phyloP scores from a whole-genome alignment of 2,329 filamentous ascomycete genomes.

The Pseudonectria buxi region DNA sequence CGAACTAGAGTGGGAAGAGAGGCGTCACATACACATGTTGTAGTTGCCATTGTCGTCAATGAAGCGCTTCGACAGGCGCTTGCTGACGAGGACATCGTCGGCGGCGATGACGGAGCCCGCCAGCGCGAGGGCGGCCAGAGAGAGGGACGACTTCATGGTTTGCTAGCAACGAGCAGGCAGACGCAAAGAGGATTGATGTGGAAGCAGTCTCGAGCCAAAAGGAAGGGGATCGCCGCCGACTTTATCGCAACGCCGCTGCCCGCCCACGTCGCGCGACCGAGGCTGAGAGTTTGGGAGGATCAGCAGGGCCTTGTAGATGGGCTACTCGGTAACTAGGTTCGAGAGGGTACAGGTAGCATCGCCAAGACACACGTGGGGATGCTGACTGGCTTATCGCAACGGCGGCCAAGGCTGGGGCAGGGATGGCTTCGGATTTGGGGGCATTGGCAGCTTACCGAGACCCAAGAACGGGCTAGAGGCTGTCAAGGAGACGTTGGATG shows the following conservation, averaged over 20 bases:
- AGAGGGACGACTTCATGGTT: constrained; percentile 18
- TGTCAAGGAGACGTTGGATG: too few species aligned
- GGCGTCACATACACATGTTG: constrained; percentile 39
- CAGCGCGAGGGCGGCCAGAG: constrained; percentile 19
- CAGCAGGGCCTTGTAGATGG: background rate
- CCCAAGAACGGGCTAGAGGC: too few species aligned
- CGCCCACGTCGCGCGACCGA: too few species aligned
- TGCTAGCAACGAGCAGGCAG: too few species aligned
- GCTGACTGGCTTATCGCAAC: constrained; percentile 17
- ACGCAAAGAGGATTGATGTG: background rate
- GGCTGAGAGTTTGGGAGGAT: background rate
- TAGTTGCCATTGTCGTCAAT: constrained; percentile 43
- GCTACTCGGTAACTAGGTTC: background rate
- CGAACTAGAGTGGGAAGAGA: too few species aligned
- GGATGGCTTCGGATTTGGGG: too few species aligned
- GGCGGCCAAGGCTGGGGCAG: background rate
- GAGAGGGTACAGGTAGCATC: constrained; percentile 2
- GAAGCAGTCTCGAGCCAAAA: too few species aligned
- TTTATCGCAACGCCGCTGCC: too few species aligned
- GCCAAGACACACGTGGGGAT: constrained; percentile 23
- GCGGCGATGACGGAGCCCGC: constrained; percentile 23
- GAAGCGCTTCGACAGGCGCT: constrained; percentile 41
- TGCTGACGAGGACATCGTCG: constrained; percentile 44
- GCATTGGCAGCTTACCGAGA: too few species aligned
- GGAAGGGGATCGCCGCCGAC: too few species aligned